Conservation (phyloP, 305 asterid species). For the Salvia sclarea region DNA sequence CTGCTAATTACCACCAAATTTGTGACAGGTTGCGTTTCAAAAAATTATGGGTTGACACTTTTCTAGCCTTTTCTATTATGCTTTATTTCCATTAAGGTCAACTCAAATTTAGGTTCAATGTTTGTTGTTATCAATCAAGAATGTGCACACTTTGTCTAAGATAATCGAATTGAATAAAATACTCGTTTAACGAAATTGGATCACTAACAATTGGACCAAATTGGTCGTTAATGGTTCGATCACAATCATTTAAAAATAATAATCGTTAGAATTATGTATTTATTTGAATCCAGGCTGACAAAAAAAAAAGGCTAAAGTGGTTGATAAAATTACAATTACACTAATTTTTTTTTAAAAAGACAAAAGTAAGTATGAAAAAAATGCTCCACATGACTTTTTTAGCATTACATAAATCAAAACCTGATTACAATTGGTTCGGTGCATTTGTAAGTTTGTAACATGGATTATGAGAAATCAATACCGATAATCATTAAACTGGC, state of each 20-base stretch:
- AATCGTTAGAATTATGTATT: not conserved
- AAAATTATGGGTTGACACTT: not conserved
- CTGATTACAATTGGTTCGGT: not conserved
- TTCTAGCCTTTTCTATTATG: not conserved
- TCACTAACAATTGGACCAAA: not conserved
- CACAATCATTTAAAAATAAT: not conserved
- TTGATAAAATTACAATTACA: no score
- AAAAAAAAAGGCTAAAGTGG: no score
- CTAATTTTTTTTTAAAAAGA: not conserved
- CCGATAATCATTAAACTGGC: not conserved
- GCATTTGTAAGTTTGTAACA: not conserved
- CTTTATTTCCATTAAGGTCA: not conserved
- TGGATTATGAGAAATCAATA: not conserved
- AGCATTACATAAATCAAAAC: not conserved
- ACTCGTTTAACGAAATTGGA: not conserved
- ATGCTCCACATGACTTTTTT: not conserved
- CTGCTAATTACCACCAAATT: slow-evolving; percentile 4
- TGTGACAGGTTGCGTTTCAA: slow-evolving; percentile 22
- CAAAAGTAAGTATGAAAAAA: not conserved
- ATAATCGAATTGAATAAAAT: not conserved
- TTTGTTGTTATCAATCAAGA: not conserved
- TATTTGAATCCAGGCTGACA: no score
- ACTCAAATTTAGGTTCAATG: not conserved
- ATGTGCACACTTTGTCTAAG: not conserved
- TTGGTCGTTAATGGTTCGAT: not conserved